Percentiles rank a stretch among this genome's conserved stretches.
Evolutionary conservation across 2,329 filamentous ascomycete genomes (phyloP).

Genomic region (Botrytis tulipae): DNA sequence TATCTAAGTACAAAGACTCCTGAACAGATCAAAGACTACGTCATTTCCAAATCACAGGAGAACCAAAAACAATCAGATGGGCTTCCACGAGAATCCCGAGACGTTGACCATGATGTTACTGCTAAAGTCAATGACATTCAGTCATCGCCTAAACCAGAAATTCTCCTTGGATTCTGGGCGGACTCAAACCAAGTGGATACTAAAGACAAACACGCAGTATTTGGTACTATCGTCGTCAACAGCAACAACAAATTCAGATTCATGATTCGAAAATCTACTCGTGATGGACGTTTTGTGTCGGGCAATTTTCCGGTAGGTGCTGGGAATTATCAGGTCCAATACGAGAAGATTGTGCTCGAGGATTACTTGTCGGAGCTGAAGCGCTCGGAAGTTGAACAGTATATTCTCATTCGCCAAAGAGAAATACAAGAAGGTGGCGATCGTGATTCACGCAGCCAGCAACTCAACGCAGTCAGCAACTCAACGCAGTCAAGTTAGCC

Average conservation of each 20-base stretch:
- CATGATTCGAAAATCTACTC: neutral
- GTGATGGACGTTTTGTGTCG: neutral
- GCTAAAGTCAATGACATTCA: neutral
- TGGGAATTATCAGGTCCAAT: neutral
- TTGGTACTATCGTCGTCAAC: neutral
- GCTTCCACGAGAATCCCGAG: too few species aligned
- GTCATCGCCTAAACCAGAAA: neutral
- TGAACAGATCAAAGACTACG: too few species aligned
- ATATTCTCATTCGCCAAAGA: neutral
- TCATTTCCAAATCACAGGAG: too few species aligned
- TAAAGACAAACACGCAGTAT: neutral
- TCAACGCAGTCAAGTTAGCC: neutral
- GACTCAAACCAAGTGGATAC: neutral
- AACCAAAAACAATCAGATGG: too few species aligned
- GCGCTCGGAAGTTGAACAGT: neutral
- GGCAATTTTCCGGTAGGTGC: neutral
- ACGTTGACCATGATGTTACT: neutral
- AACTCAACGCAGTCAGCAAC: neutral
- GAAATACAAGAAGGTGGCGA: neutral
- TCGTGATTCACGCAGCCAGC: neutral
- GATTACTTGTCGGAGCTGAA: neutral
- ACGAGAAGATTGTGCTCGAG: neutral
- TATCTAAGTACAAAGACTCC: too few species aligned
- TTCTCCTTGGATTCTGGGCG: neutral
- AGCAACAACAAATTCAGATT: neutral